phyloP scores from a whole-genome alignment of 148 eudicot species.

The Rhododendron kiyosumense region DNA sequence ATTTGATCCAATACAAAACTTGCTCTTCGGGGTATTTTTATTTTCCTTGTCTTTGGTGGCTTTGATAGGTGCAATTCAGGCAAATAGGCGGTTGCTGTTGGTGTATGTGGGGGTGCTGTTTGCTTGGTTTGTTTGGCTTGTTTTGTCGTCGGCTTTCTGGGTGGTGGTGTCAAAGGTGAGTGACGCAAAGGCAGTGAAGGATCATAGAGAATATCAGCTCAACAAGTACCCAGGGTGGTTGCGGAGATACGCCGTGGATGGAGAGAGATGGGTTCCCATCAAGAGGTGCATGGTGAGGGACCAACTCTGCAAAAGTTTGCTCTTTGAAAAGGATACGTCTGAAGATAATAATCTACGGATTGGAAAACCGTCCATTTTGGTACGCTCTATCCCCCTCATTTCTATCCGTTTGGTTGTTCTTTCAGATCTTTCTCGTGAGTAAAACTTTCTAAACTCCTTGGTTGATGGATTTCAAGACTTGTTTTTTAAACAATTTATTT shows the following conservation, averaged over 20 bases:
- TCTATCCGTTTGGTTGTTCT: neutral
- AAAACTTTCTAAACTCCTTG: neutral
- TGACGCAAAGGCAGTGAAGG: neutral
- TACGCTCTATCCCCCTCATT: neutral
- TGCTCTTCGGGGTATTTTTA: neutral
- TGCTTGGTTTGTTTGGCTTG: neutral
- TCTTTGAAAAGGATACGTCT: neutral
- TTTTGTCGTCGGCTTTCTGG: neutral
- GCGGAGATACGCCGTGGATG: neutral
- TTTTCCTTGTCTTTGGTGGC: neutral
- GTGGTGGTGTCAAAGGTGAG: neutral
- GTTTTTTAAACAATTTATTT: neutral
- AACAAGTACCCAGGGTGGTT: neutral
- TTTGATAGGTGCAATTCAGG: slow-evolving; percentile 2
- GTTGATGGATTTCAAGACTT: neutral
- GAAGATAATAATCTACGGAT: neutral
- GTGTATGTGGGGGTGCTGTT: neutral
- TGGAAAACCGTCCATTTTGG: neutral
- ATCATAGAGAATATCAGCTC: slow-evolving; percentile 1
- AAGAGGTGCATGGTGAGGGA: neutral
- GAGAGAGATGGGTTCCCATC: neutral
- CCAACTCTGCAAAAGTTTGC: neutral
- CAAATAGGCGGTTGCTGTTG: neutral
- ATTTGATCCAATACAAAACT: neutral
- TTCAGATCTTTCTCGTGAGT: neutral